Evolutionary conservation across 345 rosid genomes (phyloP), one percentile per base, ranked within the genome.

Genomic region (Pugionium cornutum): DNA sequence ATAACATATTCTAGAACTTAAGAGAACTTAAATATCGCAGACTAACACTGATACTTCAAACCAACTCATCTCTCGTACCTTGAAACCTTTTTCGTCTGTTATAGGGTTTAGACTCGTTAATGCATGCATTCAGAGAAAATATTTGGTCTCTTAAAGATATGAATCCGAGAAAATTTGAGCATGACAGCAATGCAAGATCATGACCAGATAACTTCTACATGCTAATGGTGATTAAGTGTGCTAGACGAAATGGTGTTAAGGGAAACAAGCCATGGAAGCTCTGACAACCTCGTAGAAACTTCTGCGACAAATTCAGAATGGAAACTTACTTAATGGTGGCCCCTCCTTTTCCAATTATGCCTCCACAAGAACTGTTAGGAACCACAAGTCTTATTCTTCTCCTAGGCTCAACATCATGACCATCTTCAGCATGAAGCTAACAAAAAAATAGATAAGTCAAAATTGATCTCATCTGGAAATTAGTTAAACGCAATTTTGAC

Each of bases 271-370:
- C 4, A 43, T n/a, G 58, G 57, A 63, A 64, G 31, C n/a, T 53
- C 6, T 5, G 9, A 70, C 31, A 58, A 35, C 10, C 28, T 57
- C 61, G 30, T 3, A 25, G 28, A 45, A 53, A 37, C 47, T n/a
- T 5, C 56, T 10, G 27, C 3, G 30, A 43, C 3, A 55, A 27
- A 64, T 18, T 11, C 26, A 49, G 46, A 43, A 54, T 3, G 7
- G 2, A 67, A 61, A 41, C 89, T 67, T 84, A 95, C 99, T 91
- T 95, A 80, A 95, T 95, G 33, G 86, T 91, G 70, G 94, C 81
- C 48, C 99, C 98, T 82, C 96, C 99, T 81, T 91, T 95, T 62
- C 99, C 99, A 76, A 95, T 95, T 64, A 95, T 95, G 80, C 99
- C 83, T 61, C 99, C 99, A 70, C 99, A 95, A 53, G 91, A 89